A percentile compares a stretch with the other conserved stretches of the same genome.
Conservation (phyloP, 495 filamentous ascomycete genomes). For the Lophiotrema nucula region DNA sequence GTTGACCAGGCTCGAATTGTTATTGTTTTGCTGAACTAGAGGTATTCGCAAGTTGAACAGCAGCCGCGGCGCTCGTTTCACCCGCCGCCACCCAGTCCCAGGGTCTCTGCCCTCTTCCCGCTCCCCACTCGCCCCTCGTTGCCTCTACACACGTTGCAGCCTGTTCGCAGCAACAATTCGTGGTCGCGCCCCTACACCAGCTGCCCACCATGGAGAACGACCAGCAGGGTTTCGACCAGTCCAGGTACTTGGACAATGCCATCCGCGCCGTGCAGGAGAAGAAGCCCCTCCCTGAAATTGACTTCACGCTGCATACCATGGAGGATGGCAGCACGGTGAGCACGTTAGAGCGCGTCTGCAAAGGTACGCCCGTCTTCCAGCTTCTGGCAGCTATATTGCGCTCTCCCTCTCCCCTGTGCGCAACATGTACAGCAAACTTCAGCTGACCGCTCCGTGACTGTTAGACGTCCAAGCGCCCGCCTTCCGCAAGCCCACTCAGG, state of each 20-base stretch:
- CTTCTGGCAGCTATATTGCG: neutral
- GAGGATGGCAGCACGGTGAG: slow-evolving; percentile 94
- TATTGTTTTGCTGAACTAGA: slow-evolving; percentile 4
- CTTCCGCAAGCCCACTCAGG: slow-evolving; percentile 81
- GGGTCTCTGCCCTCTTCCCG: slow-evolving; percentile 9
- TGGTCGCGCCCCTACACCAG: neutral
- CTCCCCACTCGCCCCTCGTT: slow-evolving; percentile 26
- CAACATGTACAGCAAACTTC: neutral
- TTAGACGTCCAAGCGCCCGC: slow-evolving; percentile 96
- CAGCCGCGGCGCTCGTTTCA: slow-evolving; percentile 26
- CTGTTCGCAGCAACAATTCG: slow-evolving; percentile 9
- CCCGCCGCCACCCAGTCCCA: slow-evolving; percentile 25
- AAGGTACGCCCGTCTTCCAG: slow-evolving; percentile 63
- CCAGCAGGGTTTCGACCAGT: slow-evolving; percentile 30
- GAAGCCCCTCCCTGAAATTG: slow-evolving; percentile 92
- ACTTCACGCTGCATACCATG: slow-evolving; percentile 97
- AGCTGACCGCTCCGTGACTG: slow-evolving; percentile 29
- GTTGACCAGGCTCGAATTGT: neutral
- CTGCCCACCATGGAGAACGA: slow-evolving; percentile 26
- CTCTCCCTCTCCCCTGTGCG: neutral
- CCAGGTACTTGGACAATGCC: slow-evolving; percentile 44
- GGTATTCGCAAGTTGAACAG: slow-evolving; percentile 7
- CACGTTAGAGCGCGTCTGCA: slow-evolving; percentile 92
- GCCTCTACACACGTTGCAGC: slow-evolving; percentile 5
- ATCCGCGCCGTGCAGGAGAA: slow-evolving; percentile 83